These are phyloP conservation scores for Solanum chiquidenum DNA, from an alignment of 257 asterid genomes.

Conservation along the genomic window DNA sequence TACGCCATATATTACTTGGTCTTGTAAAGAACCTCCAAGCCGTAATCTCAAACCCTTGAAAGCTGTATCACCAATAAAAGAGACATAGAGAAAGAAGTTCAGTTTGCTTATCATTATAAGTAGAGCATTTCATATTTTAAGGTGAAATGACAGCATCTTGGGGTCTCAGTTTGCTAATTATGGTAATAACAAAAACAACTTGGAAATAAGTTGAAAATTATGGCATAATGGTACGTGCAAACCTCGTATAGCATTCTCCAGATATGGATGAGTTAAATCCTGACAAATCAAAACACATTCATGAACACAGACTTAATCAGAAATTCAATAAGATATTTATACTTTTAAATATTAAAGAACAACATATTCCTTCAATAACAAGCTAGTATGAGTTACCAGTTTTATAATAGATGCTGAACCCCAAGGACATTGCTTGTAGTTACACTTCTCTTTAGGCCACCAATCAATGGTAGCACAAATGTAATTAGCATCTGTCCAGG, in stretches of 20 bases:
- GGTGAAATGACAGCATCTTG: neutral
- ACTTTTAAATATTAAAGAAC: neutral
- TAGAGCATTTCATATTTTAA: neutral
- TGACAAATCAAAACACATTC: constrained; percentile 22
- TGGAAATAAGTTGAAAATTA: neutral
- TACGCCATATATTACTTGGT: constrained; percentile 64
- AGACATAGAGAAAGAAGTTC: neutral
- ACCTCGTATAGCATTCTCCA: constrained; percentile 75
- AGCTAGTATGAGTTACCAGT: constrained; percentile 33
- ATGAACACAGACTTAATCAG: neutral
- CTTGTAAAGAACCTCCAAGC: constrained; percentile 95
- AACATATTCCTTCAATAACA: neutral
- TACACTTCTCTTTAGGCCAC: constrained; percentile 96
- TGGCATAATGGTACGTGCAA: neutral
- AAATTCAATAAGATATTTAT: neutral
- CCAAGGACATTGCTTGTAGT: constrained; percentile 84
- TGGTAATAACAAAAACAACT: neutral
- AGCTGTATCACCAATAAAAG: constrained; percentile 33
- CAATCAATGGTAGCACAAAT: constrained; percentile 92
- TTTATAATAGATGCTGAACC: constrained; percentile 56
- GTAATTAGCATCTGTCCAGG: constrained; percentile 63
- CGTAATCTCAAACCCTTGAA: constrained; percentile 73
- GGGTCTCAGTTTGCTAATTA: neutral
- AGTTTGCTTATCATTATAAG: neutral
- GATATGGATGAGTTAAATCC: constrained; percentile 74